Conservation (phyloP, 768 basidiomycete species). For the Leucocoprinus sp. region DNA sequence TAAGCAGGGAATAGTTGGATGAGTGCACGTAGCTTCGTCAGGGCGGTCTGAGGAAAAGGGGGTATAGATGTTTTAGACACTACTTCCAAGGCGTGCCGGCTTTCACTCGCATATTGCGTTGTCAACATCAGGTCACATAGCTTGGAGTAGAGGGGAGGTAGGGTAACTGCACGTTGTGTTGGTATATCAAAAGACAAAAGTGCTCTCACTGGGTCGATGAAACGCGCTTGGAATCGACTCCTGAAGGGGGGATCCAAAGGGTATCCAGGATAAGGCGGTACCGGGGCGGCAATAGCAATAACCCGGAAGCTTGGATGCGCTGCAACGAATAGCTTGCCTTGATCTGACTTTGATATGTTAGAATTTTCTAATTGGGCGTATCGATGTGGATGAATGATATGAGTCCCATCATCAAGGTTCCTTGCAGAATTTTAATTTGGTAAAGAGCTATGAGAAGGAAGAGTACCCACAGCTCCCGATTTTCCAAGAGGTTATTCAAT, state of each 20-base stretch:
- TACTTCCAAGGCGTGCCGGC: constrained; percentile 42
- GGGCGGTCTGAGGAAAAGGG: constrained; percentile 58
- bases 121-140: constrained; percentile 51
- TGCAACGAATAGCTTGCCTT: constrained; percentile 45
- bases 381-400: constrained; percentile 58
- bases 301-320: constrained; percentile 64
- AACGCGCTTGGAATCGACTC: constrained; percentile 62
- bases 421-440: constrained; percentile 20
- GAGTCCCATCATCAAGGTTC: constrained; percentile 64
- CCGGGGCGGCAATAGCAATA: constrained; percentile 61
- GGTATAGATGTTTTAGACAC: constrained; percentile 46
- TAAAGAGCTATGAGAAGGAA: background rate
- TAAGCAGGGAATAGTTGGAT: constrained; percentile 39
- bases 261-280: constrained; percentile 60
- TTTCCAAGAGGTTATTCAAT: constrained; percentile 61
- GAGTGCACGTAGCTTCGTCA: constrained; percentile 41
- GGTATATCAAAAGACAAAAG: constrained; percentile 34
- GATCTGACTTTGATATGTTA: constrained; percentile 20
- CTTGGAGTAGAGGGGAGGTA: constrained; percentile 29
- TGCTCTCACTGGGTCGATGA: constrained; percentile 52
- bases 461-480: constrained; percentile 51
- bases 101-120: constrained; percentile 56
- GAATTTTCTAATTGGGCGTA: constrained; percentile 39
- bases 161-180: constrained; percentile 1
- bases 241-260: constrained; percentile 62